Evolutionary conservation across 805 yeast species (phyloP), one percentile per base, ranked within the genome.

Genomic region (Yamadazyma takamatsuzukensis): DNA sequence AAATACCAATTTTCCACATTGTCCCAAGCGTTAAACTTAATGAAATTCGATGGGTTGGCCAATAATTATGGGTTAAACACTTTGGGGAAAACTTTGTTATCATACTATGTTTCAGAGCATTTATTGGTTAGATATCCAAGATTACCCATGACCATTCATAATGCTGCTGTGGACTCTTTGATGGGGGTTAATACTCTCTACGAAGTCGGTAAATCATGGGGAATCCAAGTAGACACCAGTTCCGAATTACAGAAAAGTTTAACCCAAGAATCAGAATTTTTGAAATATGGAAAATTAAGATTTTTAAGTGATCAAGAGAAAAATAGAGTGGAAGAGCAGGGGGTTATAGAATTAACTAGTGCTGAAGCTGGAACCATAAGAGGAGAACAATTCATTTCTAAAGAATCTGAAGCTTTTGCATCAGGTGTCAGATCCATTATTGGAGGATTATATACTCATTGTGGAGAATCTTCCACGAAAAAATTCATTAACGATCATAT

Each of bases 51-150:
- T 35, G 73, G 73, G 10, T 68, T 69, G 39, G 82, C 79, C 12
- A 83, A 84, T 58, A 90, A 93, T 56, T 70, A 70, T 36, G 93
- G 94, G 4, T 70, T 90, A 51, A 74, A 83, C 37, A 74, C 77
- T n/a, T 79, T 90, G 51, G 98, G 98, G 31, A 77, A 80, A 49
- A 78, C 80, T 39, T 62, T 93, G 30, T 63, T 93, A 39, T 75
- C 80, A 9, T 86, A 79, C 56, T 82, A 85, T 49, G 82, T 79
- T 4, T 71, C 83, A 14, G 95, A 87, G 56, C 64, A 83, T 46
- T 65, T 90, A 38, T 63, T 87, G 47, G 59, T 79, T 31, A 77
- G 74, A 44, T 88, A 88, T 56, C 99, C 99, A 33, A 76, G 99
- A 54, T 70, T 93, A 31, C 98, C 99, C 12, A 72, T 82, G 40